These are phyloP conservation scores for Cyberlindnera amylophila DNA, from an alignment of 805 yeast species.

Conservation along the genomic window DNA sequence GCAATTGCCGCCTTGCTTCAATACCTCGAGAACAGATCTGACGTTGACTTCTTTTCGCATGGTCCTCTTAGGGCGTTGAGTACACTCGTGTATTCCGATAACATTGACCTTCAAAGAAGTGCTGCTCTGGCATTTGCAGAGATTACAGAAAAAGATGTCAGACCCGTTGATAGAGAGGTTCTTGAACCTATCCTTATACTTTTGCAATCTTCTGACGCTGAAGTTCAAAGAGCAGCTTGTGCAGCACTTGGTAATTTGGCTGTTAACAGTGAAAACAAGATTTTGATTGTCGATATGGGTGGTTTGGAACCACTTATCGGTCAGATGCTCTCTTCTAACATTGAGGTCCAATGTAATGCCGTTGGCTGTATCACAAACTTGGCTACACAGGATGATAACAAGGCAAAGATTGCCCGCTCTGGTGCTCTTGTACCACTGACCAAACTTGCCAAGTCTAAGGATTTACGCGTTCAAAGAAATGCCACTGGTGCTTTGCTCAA, in stretches of 20 bases:
- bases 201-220: conserved; percentile 83
- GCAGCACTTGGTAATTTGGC: conserved; percentile 99
- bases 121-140: conserved; percentile 99
- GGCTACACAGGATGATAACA: conserved; percentile 97
- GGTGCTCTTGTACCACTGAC: conserved; percentile 96
- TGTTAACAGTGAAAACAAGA: conserved; percentile 91
- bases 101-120: conserved; percentile 89
- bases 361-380: conserved; percentile 98
- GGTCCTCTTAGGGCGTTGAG: conserved; percentile 81
- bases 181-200: conserved; percentile 89
- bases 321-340: conserved; percentile 96
- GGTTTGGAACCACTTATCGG: conserved; percentile 94
- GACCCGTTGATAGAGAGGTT: conserved; percentile 86
- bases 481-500: conserved; percentile 97
- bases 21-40: conserved; percentile 81
- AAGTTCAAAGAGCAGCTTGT: conserved; percentile 97
- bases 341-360: conserved; percentile 98
- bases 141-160: conserved; percentile 92
- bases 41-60: conserved; percentile 87
- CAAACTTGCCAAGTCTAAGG: conserved; percentile 89
- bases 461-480: conserved; percentile 93
- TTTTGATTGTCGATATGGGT: conserved; percentile 95
- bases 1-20: conserved; percentile 89
- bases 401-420: conserved; percentile 89
- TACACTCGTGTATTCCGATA: conserved; percentile 91